Evolutionary conservation across 768 basidiomycete species (phyloP).

Genomic region (Psilocybe cyanescens): DNA sequence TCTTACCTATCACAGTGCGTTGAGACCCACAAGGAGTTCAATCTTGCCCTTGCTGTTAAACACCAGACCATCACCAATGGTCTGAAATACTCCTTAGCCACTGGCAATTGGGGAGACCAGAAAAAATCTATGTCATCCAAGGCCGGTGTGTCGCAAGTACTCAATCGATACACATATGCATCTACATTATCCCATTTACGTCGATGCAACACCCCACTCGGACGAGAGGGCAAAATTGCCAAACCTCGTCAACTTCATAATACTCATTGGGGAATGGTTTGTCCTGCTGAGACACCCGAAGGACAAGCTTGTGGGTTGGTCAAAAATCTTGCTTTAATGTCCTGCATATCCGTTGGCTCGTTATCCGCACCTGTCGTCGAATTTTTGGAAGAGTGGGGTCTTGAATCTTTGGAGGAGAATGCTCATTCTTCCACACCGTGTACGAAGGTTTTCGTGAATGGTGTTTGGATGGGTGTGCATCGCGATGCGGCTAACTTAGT

Average conservation of each 20-base stretch:
- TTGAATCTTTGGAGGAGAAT: slow-evolving; percentile 94
- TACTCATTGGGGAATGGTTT: slow-evolving; percentile 99
- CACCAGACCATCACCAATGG: slow-evolving; percentile 98
- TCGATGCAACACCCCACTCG: slow-evolving; percentile 96
- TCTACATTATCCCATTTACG: slow-evolving; percentile 98
- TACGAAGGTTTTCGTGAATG: slow-evolving; percentile 98
- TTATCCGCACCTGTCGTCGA: slow-evolving; percentile 96
- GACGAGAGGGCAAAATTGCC: slow-evolving; percentile 98
- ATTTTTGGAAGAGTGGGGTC: slow-evolving; percentile 98
- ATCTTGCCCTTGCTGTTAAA: slow-evolving; percentile 89
- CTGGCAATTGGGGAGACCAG: slow-evolving; percentile 99
- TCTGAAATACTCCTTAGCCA: slow-evolving; percentile 95
- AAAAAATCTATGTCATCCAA: slow-evolving; percentile 98
- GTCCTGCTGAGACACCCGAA: slow-evolving; percentile 99
- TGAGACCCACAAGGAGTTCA: slow-evolving; percentile 95
- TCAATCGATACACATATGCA: slow-evolving; percentile 98
- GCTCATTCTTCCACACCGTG: slow-evolving; percentile 80
- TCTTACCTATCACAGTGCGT: slow-evolving; percentile 71
- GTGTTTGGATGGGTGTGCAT: slow-evolving; percentile 99
- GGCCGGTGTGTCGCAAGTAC: slow-evolving; percentile 97
- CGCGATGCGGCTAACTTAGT: slow-evolving; percentile 92
- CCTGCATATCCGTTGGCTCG: slow-evolving; percentile 97
- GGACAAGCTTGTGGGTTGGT: slow-evolving; percentile 99
- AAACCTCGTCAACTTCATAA: slow-evolving; percentile 99
- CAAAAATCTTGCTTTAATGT: slow-evolving; percentile 97